Conservation (phyloP, 108 stramenopile species). For the Chaetoceros muelleri region DNA sequence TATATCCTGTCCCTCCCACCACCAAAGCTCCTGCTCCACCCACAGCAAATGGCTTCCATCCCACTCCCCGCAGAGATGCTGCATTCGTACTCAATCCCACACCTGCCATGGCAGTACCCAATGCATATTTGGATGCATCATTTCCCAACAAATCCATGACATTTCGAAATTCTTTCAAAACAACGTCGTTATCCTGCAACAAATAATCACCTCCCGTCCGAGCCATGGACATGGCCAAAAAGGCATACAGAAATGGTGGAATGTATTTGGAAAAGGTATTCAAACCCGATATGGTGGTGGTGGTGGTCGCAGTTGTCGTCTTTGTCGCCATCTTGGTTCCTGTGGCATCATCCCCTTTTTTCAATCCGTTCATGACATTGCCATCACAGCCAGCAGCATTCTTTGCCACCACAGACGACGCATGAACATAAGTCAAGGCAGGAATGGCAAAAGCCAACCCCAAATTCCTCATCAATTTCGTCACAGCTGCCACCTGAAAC, state of each 20-base stretch:
- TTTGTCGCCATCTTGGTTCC: conserved; percentile 10
- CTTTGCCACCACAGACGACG: not conserved
- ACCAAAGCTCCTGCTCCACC: conserved; percentile 41
- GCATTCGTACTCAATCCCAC: conserved; percentile 39
- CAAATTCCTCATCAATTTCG: conserved; percentile 44
- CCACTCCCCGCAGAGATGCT: conserved; percentile 30
- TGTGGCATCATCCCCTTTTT: too few relatives aligned
- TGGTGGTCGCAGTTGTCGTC: not conserved
- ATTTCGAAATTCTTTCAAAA: conserved; percentile 1
- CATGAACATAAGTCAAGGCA: conserved; percentile 24
- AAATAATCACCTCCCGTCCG: conserved; percentile 33
- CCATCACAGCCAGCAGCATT: too few relatives aligned
- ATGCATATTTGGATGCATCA: conserved; percentile 35
- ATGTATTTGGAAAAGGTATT: conserved; percentile 42
- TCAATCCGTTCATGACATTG: not conserved
- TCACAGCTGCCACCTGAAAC: conserved; percentile 37
- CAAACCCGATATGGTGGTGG: conserved; percentile 26
- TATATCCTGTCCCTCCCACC: conserved; percentile 45
- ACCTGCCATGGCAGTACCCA: conserved; percentile 55
- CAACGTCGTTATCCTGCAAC: conserved; percentile 11
- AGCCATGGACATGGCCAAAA: conserved; percentile 38
- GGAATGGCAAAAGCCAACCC: conserved; percentile 44
- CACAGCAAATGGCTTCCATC: conserved; percentile 45
- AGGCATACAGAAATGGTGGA: conserved; percentile 39
- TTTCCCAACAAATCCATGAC: conserved; percentile 29